Percentiles rank a stretch among this genome's conserved stretches.
These are phyloP conservation scores for Drosera spatulata DNA, from an alignment of 179 eudicot species.

Conservation along the genomic window DNA sequence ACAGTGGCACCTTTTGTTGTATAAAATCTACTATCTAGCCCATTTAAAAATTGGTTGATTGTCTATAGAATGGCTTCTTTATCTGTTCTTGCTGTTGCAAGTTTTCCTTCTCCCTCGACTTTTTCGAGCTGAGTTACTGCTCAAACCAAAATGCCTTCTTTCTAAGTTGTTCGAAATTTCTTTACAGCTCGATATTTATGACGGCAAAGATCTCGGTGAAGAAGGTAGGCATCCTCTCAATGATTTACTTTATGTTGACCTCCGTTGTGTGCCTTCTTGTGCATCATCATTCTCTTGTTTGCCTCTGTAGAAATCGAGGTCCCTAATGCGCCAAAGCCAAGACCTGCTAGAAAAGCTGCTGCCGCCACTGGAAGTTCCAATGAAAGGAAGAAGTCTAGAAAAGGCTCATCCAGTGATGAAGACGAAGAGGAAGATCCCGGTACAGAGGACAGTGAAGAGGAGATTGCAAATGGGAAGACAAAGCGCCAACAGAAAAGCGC, in stretches of 20 bases:
- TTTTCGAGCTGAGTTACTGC: not conserved
- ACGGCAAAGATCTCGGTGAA: constrained; percentile 64
- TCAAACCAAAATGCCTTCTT: not conserved
- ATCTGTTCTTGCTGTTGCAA: too few species aligned
- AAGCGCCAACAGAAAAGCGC: constrained; percentile 31
- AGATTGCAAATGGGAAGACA: constrained; percentile 41
- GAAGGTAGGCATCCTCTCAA: constrained; percentile 37
- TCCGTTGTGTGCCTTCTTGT: not conserved
- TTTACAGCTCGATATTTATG: constrained; percentile 83
- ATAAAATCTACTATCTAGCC: too few species aligned
- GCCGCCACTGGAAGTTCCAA: constrained; percentile 33
- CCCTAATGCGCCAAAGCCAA: constrained; percentile 24
- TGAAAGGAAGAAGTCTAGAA: constrained; percentile 41
- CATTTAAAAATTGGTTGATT: too few species aligned
- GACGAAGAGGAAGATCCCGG: constrained; percentile 23
- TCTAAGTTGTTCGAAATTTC: not conserved
- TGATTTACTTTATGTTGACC: not conserved
- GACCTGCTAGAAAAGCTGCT: constrained; percentile 29
- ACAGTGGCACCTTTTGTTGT: too few species aligned
- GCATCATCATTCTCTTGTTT: not conserved
- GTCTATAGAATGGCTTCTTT: too few species aligned
- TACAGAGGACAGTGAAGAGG: constrained; percentile 30
- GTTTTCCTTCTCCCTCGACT: not conserved
- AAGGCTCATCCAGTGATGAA: constrained; percentile 47
- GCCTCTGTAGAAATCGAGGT: constrained; percentile 31